Base-by-base conservation (phyloP, 2,329 filamentous ascomycete genomes). In the Trichoderma gracile region DNA sequence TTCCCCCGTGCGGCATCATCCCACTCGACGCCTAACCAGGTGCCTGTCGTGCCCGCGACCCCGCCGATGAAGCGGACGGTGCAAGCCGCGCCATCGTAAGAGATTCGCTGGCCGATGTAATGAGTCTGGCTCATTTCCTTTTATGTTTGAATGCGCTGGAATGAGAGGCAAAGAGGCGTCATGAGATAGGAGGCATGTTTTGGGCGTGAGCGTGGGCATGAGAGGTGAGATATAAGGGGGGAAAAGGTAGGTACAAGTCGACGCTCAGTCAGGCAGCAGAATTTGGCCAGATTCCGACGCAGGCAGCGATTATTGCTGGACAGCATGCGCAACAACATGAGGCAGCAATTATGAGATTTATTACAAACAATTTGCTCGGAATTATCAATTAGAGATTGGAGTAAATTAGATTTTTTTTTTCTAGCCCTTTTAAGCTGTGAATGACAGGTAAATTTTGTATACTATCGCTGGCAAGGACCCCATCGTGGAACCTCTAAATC, bases 11-110 rank as follows among this genome's bases (percentile, higher is more conserved):
- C 83, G 64, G 88, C 80, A 75, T 97, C 91, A 77, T 98, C 94
- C 95, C 95, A 99, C 83, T 99, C 95, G 54, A 98, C 92, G 53
- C 95, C 95, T 40, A 98, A 84, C 93, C 94, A 98, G 67, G 84
- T 81, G 55, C 92, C 91, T 49, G 85, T 82, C 9, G 92, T 93
- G 69, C 90, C 91, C 57, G 86, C 82, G 8, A 98, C 89, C 40
- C 84, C 76, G 50, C 95, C 95, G 67, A 91, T 78, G 73, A 93
- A 98, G 67, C 92, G 88, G 65, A 98, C 84, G 1, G 94, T 98
- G 77, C 93, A 97, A 47, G 90, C 78, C 21, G 87, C 86, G 38
- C 86, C 87, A 69, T 90, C 87, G 71, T 91, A 96, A 3, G 92
- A 96, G 46, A 94, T 81, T 15, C 95, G 88, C 76, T 95, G 88